Conservation (phyloP, 1,284 basidiomycete genomes). For the Puccinia hordei region DNA sequence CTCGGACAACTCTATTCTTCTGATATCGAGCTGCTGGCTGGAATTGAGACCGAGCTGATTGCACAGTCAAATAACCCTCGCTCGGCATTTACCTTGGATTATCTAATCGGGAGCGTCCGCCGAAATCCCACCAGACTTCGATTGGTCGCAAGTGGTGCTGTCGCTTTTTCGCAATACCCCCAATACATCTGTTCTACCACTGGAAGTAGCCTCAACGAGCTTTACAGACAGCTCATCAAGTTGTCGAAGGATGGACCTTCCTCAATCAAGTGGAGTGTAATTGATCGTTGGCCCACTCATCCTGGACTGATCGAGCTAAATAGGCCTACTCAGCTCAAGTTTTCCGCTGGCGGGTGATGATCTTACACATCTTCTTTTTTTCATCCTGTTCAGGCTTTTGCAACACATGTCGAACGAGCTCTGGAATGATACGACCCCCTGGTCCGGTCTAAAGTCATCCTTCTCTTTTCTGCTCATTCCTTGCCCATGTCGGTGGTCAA, state of each 20-base stretch:
- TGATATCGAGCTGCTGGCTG: no score
- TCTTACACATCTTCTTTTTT: background rate
- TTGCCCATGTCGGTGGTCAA: slow-evolving; percentile 96
- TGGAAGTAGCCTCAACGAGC: slow-evolving; percentile 92
- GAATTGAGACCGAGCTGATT: no score
- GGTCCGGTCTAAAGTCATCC: slow-evolving; percentile 71
- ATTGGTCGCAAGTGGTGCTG: slow-evolving; percentile 84
- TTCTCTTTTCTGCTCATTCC: slow-evolving; percentile 97
- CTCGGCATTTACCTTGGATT: no score
- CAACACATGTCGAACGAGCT: slow-evolving; percentile 80
- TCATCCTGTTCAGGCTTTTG: slow-evolving; percentile 69
- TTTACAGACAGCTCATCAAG: slow-evolving; percentile 67
- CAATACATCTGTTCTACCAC: slow-evolving; percentile 99
- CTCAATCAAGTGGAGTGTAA: slow-evolving; percentile 88
- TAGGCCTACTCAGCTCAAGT: slow-evolving; percentile 36
- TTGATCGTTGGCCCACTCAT: slow-evolving; percentile 97
- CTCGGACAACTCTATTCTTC: no score
- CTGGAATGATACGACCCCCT: slow-evolving; percentile 77
- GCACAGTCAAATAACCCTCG: no score
- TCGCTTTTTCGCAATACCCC: slow-evolving; percentile 98
- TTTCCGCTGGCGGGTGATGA: slow-evolving; percentile 3
- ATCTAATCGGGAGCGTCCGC: no score
- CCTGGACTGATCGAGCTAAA: slow-evolving; percentile 86
- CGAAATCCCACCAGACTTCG: no score
- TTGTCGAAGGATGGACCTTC: slow-evolving; percentile 63